Evolutionary conservation across 768 basidiomycete genomes (phyloP).

Genomic region (Atractiella rhizophila): DNA sequence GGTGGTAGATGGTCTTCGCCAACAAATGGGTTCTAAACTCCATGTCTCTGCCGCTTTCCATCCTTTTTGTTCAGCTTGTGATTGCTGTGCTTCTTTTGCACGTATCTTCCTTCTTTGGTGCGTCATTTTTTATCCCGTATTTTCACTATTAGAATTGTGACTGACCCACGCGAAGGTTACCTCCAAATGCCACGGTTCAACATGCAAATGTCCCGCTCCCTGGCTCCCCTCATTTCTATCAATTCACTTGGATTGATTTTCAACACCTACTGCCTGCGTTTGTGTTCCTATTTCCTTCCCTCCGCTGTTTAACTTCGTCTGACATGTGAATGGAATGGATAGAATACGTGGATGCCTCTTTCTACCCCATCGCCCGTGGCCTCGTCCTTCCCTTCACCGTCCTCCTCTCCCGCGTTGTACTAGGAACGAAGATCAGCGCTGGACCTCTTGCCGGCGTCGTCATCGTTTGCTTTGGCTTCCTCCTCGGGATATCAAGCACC

Average conservation of each 20-base stretch:
- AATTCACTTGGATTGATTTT: conserved; percentile 46
- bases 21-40: conserved; percentile 64
- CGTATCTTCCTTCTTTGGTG: conserved; percentile 16
- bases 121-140: not conserved
- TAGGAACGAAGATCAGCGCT: conserved; percentile 51
- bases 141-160: not conserved
- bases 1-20: conserved; percentile 70
- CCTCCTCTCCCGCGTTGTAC: conserved; percentile 46
- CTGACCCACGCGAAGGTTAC: conserved; percentile 23
- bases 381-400: conserved; percentile 82
- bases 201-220: conserved; percentile 36
- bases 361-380: conserved; percentile 52
- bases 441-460: conserved; percentile 47
- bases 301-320: conserved; percentile 3
- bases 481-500: conserved; percentile 26
- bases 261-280: conserved; percentile 16
- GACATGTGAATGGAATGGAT: conserved; percentile 1
- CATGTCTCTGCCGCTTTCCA: conserved; percentile 54
- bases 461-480: conserved; percentile 72
- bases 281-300: conserved; percentile 6
- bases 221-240: conserved; percentile 45
- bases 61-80: conserved; percentile 50
- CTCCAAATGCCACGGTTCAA: conserved; percentile 42
- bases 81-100: conserved; percentile 56
- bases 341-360: conserved; percentile 72